Evolutionary conservation across 805 yeast genomes (phyloP).

Genomic region (Allodekkera sacchari): DNA sequence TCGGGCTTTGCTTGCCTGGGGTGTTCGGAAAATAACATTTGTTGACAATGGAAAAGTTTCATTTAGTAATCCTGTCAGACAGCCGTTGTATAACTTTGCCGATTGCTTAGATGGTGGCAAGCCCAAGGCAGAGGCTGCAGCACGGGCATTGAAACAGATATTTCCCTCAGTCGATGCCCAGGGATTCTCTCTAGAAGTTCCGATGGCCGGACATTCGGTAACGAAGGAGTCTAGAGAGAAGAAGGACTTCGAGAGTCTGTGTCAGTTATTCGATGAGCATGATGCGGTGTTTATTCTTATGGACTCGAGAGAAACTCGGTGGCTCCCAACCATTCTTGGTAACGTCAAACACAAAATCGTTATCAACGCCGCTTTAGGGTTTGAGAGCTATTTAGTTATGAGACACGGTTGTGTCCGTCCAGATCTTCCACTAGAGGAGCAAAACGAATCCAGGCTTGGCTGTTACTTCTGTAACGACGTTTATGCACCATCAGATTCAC

Average conservation of each 20-base stretch:
- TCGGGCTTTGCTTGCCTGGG: conserved; percentile 89
- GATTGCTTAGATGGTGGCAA: conserved; percentile 74
- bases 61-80: conserved; percentile 92
- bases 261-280: conserved; percentile 48
- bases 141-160: conserved; percentile 57
- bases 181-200: conserved; percentile 69
- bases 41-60: conserved; percentile 88
- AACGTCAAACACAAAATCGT: conserved; percentile 61
- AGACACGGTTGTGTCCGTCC: conserved; percentile 62
- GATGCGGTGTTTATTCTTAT: conserved; percentile 76
- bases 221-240: conserved; percentile 44
- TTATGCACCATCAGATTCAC: conserved; percentile 84
- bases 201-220: conserved; percentile 93
- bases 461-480: conserved; percentile 96
- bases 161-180: conserved; percentile 67
- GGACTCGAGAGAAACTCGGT: conserved; percentile 93
- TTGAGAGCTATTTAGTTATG: conserved; percentile 89
- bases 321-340: conserved; percentile 92
- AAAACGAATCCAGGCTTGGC: conserved; percentile 47
- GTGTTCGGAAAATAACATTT: conserved; percentile 75
- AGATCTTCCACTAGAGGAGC: conserved; percentile 13
- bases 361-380: conserved; percentile 90
- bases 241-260: conserved; percentile 44
- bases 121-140: conserved; percentile 74
- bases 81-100: conserved; percentile 73